These are phyloP conservation scores for Pisolithus tinctorius DNA, from an alignment of 768 basidiomycete genomes.

Conservation along the genomic window DNA sequence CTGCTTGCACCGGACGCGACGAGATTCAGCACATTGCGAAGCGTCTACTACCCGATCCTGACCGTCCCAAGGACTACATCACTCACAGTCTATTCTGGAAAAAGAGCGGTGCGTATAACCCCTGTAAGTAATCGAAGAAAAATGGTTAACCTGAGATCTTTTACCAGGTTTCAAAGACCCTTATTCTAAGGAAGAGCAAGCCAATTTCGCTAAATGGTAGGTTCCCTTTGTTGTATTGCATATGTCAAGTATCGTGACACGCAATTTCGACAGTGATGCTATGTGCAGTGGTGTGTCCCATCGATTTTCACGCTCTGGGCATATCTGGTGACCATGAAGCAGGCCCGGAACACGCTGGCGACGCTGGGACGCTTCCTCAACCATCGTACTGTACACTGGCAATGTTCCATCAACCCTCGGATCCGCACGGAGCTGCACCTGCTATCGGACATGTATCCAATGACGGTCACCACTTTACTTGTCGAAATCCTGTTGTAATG, in stretches of 20 bases:
- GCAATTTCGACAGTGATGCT: constrained; percentile 29
- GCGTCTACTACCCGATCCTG: constrained; percentile 35
- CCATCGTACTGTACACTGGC: constrained; percentile 48
- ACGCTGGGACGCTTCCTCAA: constrained; percentile 27
- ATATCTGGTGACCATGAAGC: not conserved
- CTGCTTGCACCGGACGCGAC: constrained; percentile 28
- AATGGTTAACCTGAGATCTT: not conserved
- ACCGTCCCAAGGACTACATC: constrained; percentile 42
- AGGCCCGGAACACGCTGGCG: constrained; percentile 42
- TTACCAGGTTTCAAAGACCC: constrained; percentile 49
- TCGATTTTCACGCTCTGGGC: not conserved
- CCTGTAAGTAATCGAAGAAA: not conserved
- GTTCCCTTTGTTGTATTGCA: constrained; percentile 13
- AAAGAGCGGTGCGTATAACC: constrained; percentile 34
- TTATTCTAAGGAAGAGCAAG: constrained; percentile 44
- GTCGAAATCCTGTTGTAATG: constrained; percentile 42
- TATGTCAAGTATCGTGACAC: not conserved
- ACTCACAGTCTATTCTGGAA: constrained; percentile 47
- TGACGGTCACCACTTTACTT: constrained; percentile 46
- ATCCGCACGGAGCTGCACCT: constrained; percentile 16
- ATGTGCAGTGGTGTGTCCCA: constrained; percentile 36
- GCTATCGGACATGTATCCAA: constrained; percentile 40
- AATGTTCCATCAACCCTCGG: constrained; percentile 37
- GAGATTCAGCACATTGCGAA: constrained; percentile 38
- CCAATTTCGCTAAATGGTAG: constrained; percentile 43